Evolutionary conservation across 108 stramenopile species (phyloP), one percentile per base, ranked within the genome.

Genomic region (Skeletonema grethae): DNA sequence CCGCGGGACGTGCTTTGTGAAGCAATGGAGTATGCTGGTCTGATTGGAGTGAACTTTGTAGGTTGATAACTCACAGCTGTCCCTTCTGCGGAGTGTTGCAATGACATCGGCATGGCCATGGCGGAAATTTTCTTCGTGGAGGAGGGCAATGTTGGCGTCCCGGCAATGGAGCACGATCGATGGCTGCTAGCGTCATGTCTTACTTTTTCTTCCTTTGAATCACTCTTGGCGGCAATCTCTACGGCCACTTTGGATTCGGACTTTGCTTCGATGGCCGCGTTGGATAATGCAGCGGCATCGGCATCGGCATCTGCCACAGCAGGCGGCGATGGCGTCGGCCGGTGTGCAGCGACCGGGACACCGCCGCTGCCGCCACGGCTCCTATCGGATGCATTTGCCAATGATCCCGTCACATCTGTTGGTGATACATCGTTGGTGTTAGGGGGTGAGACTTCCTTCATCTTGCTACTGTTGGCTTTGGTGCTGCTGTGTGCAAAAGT

Each of bases 271-370:
- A 69, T 22, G 57, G 25, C 24, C 58, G 67, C 12, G 43, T 38
- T 20, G 10, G 32, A 56, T 35, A 41, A 57, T 72, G 41, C 32
- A 25, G 55, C 22, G 63, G 48, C 32, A 36, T 18, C 15, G 63
- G 48, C 32, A 36, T 18, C 15, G 48, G 66, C 4, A 45, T 22
- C 36, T 38, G 36, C 7, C 32, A 57, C 32, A 36, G 70, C 20
- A 48, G 41, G 31, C 29, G 70, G 70, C 45, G 70, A 72, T 63
- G 72, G 72, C 41, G 72, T 72, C 0, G 72, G 72, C 28, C 71
- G 71, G 29, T 46, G 53, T 16, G 62, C 39, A 34, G 61, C 36
- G 3, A 50, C 63, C 38, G 55, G 31, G 11, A 35, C 53, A 25
- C 5, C 50, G 7, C 22, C 2, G 43, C 34, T 22, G 12, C 16